Evolutionary conservation across 257 asterid species (phyloP).

Genomic region (Solanum etuberosum): DNA sequence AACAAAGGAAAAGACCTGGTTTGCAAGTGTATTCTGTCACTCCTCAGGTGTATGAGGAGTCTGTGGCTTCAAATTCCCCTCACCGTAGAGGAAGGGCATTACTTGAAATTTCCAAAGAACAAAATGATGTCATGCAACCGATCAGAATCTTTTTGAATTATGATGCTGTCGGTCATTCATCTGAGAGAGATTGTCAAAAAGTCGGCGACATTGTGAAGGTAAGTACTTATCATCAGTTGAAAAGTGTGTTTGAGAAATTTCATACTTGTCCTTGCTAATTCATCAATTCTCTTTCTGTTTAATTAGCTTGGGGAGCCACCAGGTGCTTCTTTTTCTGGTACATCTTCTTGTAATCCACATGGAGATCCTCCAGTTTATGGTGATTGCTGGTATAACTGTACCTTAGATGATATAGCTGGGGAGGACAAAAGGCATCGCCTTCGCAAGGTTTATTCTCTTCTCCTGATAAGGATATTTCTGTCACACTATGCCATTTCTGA

Average conservation of each 20-base stretch:
- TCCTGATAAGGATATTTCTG: background rate
- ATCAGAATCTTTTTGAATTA: constrained; percentile 86
- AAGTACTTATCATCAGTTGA: constrained; percentile 17
- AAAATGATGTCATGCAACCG: constrained; percentile 57
- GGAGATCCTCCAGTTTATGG: constrained; percentile 91
- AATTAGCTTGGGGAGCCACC: constrained; percentile 91
- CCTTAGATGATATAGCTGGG: constrained; percentile 80
- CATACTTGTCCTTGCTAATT: background rate
- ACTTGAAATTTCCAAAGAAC: constrained; percentile 32
- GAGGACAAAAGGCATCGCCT: constrained; percentile 92
- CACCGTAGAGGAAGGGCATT: constrained; percentile 54
- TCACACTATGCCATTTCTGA: background rate
- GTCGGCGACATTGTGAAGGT: constrained; percentile 88
- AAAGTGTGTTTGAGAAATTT: background rate
- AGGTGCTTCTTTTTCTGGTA: constrained; percentile 76
- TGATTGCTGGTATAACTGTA: constrained; percentile 98
- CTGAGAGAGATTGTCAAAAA: constrained; percentile 80
- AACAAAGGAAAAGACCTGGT: constrained; percentile 81
- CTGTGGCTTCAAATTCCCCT: constrained; percentile 26
- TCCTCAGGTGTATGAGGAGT: constrained; percentile 58
- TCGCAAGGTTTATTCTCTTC: constrained; percentile 56
- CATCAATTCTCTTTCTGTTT: constrained; percentile 7
- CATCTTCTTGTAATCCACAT: constrained; percentile 83
- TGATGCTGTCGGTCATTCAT: constrained; percentile 97
- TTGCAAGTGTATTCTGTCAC: constrained; percentile 72